phyloP scores from a whole-genome alignment of 768 basidiomycete genomes.

The Hygrocybe coccinea region DNA sequence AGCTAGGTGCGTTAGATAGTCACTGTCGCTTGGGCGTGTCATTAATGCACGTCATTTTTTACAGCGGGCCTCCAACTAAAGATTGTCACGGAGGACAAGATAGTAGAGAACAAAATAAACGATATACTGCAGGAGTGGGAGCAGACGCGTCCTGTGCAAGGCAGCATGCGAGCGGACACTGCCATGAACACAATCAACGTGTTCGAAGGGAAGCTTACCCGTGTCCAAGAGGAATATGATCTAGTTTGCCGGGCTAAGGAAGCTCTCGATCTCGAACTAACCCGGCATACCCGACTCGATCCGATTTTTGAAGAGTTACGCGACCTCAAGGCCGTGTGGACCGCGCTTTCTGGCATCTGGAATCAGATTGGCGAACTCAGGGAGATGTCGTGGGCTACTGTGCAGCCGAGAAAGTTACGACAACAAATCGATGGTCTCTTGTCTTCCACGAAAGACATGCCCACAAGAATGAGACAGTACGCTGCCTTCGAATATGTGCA shows the following conservation, averaged over 20 bases:
- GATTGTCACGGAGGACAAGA: constrained; percentile 99
- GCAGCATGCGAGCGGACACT: constrained; percentile 90
- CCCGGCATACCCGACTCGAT: constrained; percentile 83
- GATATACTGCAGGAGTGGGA: constrained; percentile 94
- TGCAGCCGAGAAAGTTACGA: constrained; percentile 91
- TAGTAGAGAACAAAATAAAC: constrained; percentile 91
- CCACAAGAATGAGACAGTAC: constrained; percentile 97
- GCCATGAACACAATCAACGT: constrained; percentile 95
- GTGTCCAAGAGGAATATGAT: constrained; percentile 92
- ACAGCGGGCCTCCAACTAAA: constrained; percentile 97
- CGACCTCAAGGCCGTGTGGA: constrained; percentile 98
- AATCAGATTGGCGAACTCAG: constrained; percentile 83
- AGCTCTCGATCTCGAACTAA: constrained; percentile 89
- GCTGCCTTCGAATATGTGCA: constrained; percentile 98
- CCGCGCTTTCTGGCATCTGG: constrained; percentile 96
- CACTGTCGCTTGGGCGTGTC: neutral
- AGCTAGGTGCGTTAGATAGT: constrained; percentile 66
- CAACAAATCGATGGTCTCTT: constrained; percentile 90
- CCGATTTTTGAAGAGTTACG: constrained; percentile 93
- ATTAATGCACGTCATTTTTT: neutral
- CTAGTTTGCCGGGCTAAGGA: constrained; percentile 95
- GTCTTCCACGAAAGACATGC: constrained; percentile 96
- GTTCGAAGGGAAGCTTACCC: constrained; percentile 85
- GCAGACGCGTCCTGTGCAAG: constrained; percentile 91
- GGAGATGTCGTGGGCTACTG: constrained; percentile 85